Base-by-base conservation (phyloP, 1,284 basidiomycete genomes). In the Ganoderma lingzhi region DNA sequence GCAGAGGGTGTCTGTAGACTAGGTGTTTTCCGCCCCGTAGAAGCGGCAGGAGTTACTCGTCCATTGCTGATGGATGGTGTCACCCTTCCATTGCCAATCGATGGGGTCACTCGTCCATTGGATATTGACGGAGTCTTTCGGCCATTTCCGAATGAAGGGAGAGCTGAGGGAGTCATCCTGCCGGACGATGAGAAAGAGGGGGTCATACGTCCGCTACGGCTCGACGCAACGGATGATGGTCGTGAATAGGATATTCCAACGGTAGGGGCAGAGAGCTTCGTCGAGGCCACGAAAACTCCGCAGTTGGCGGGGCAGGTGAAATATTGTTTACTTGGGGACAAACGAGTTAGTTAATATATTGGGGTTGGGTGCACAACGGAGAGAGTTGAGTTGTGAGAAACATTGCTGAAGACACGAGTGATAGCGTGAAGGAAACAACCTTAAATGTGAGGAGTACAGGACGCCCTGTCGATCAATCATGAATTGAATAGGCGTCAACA, bases 241-340 rank as follows among this genome's bases (percentile, higher is more conserved):
- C 95, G 88, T 62, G 84, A 85, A 64, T 83, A 77, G 32, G 84
- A 85, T 17, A 77, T 81, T 35, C 87, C 87, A n/a, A 89, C 88
- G 1, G 93, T 94, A 1, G 94, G 89, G 5, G 88, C 77, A 3
- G 93, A 93, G 32, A 99, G 88, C 78, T 98, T 98, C 61, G 88
- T 84, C 0, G 89, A 85, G 8, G 93, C 90, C 41, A 97, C 92
- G 78, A 99, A 99, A 58, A 99, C 94, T 45, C 97, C 97, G 75
- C 95, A 97, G 65, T 89, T 88, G 0, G 92, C 90, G 35, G 93
- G 88, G 79, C 96, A 98, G 0, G 84, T 79, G 78, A 99, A 99
- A 81, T 99, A 99, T 77, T 88, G 90, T 59, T 90, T 89, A 55
- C 96, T 92, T 61, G 37, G 9, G 39, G 14, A 30, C 39, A 61